Evolutionary conservation across 169 alveolate genomes (phyloP), one percentile per base, ranked within the genome.

Genomic region (Cryptosporidium baileyi): DNA sequence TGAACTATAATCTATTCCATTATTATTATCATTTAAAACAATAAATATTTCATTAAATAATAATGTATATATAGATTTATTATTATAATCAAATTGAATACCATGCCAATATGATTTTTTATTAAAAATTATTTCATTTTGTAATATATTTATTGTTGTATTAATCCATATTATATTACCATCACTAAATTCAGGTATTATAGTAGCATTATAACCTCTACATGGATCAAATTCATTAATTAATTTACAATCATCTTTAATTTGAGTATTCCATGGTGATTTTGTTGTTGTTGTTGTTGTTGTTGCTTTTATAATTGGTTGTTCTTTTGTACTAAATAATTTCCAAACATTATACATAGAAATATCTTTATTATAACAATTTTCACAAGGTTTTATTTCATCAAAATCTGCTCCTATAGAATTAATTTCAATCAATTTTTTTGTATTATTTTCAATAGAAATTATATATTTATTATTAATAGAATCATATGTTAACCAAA

Each of bases 241-340:
- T 1, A 74, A 47, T 11, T 38, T 43, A 36, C 85, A 74, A 19
- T 74, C 67, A 1, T 74, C 85, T 24, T 51, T 19, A 22, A 74
- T 60, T 13, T 52, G 52, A 7, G 60, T 74, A 38, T 30, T 34
- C 85, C 85, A 74, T 8, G 85, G 85, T n/a, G 19, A 24, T 5
- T 19, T 32, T 8, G 85, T 74, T 11, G 85, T 74, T 3, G 85
- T 74, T 8, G 82, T 74, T 1, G 85, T 74, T 8, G 85, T 36
- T 9, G 49, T 13, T 3, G 44, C 67, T 7, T 36, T 59, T 32
- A 59, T 57, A 24, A 52, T 74, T 2, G 28, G 43, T 34, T 54
- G 74, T 28, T 57, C 22, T 19, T 74, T 74, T 4, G 57, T 24
- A 11, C 60, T 67, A 15, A 61, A 51, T 0, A 74, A 40, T 22